phyloP scores from a whole-genome alignment of 352 stramenopile genomes.

The Globisporangium polare region DNA sequence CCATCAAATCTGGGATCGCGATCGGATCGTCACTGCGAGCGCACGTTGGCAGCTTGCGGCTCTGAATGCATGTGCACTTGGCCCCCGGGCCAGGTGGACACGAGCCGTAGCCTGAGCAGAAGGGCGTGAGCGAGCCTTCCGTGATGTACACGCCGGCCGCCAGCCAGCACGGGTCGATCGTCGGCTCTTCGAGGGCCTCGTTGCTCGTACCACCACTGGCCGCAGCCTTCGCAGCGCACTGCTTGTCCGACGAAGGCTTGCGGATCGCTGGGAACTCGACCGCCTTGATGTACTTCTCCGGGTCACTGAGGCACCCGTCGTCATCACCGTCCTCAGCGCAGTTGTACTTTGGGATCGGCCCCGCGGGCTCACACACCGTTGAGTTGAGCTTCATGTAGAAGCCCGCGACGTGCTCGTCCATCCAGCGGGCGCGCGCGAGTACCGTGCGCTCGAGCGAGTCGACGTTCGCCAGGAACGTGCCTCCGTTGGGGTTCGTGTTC shows the following conservation, averaged over 20 bases:
- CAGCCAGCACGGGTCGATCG: constrained; percentile 80
- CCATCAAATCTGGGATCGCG: not conserved
- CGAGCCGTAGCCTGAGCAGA: constrained; percentile 68
- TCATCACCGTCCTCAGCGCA: constrained; percentile 20
- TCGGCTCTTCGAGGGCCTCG: constrained; percentile 25
- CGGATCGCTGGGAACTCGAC: constrained; percentile 18
- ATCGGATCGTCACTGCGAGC: constrained; percentile 39
- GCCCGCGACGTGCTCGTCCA: constrained; percentile 23
- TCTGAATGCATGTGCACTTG: constrained; percentile 55
- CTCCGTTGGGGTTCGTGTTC: constrained; percentile 29
- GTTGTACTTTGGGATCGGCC: constrained; percentile 21
- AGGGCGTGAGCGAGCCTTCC: constrained; percentile 52
- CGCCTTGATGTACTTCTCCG: constrained; percentile 21
- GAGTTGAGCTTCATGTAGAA: constrained; percentile 18
- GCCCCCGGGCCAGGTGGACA: constrained; percentile 61
- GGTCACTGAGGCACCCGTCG: constrained; percentile 17
- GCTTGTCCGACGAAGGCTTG: not conserved
- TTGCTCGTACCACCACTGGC: not conserved
- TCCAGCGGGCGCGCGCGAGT: constrained; percentile 43
- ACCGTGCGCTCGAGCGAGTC: constrained; percentile 27
- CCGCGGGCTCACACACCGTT: constrained; percentile 10
- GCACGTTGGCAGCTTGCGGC: constrained; percentile 29
- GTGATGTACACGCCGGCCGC: constrained; percentile 50
- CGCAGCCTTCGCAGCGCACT: not conserved
- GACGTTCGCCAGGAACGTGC: constrained; percentile 38